Evolutionary conservation across 2,329 filamentous ascomycete genomes (phyloP), one percentile per base, ranked within the genome.

Genomic region (Colletotrichum sp.): DNA sequence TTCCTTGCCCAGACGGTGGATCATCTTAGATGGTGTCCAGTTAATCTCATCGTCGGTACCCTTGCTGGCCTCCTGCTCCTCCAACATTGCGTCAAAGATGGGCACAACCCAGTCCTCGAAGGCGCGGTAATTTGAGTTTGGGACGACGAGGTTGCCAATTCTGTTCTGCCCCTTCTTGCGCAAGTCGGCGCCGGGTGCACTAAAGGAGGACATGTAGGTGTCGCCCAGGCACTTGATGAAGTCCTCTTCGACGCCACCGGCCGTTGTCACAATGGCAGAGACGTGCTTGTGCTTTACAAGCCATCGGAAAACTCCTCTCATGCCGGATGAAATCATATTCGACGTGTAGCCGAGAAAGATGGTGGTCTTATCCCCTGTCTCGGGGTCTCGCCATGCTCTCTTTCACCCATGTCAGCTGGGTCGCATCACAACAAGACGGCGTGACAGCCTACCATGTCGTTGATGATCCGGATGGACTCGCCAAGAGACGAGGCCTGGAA

Each of bases 101-200:
- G 97, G 97, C 65, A 98, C 91, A 8, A 99, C 89, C 97, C 97
- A 99, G 86, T 99, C 97, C 83, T 99, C 97, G 80, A 99, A 99
- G 8, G 94, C 92, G 84, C 97, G 98, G 87, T 99, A 98, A 86
- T 99, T 99, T 84, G 93, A 95, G 84, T 99, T 99, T 7, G 97
- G 97, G 2, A 99, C 97, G 26, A 98, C 90, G 2, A 99, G 90
- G 81, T 99, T 98, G 67, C 97, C 97, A 80, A 99, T 98, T 36
- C 97, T 93, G 85, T 99, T 99, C 81, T 98, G 91, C 12, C 97
- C 97, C 83, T 95, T 94, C 76, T 92, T 90, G 52, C 97, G 94
- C 26, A 99, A 90, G 2, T 92, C 91, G 10, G 94, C 93, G 16
- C 97, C 97, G 1, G 90, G 86, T 0, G 95, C 93, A 67, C 90